Percentiles rank a stretch among this genome's conserved stretches.
phyloP scores from a whole-genome alignment of 805 yeast genomes.

The Kluyveromyces lactis region DNA sequence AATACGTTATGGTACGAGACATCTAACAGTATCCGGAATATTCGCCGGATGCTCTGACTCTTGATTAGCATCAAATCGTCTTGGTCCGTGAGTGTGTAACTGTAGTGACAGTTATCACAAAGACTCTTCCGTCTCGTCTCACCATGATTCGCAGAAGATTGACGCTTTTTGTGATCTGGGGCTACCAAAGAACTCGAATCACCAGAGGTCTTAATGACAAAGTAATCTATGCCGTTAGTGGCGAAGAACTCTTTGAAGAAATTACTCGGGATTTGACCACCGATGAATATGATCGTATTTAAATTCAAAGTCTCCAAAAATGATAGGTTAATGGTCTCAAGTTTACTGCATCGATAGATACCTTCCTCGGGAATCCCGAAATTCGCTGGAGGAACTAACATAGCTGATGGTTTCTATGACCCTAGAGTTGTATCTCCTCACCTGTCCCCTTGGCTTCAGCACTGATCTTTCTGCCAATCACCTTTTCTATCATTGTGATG shows the following conservation, averaged over 20 bases:
- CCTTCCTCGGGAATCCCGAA: constrained; percentile 90
- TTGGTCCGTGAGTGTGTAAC: constrained; percentile 26
- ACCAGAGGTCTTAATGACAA: constrained; percentile 28
- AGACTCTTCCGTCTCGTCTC: constrained; percentile 1
- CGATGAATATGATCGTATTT: constrained; percentile 62
- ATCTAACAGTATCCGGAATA: constrained; percentile 60
- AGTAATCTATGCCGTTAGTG: constrained; percentile 43
- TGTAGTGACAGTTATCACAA: constrained; percentile 2
- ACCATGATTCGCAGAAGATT: constrained; percentile 1
- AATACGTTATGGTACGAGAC: constrained; percentile 55
- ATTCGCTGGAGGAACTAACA: constrained; percentile 90
- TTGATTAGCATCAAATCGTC: constrained; percentile 76
- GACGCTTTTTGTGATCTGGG: constrained; percentile 3
- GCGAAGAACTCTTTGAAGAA: constrained; percentile 58
- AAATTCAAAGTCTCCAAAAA: constrained; percentile 68
- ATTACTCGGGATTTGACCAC: constrained; percentile 79
- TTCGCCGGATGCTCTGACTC: constrained; percentile 51
- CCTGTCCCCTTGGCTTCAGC: too few species aligned
- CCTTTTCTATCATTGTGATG: too few species aligned
- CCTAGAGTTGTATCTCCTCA: not conserved
- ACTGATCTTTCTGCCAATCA: too few species aligned
- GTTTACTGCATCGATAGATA: constrained; percentile 68
- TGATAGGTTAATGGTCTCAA: constrained; percentile 69
- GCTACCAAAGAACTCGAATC: constrained; percentile 18
- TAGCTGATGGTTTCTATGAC: constrained; percentile 20